Evolutionary conservation across 306 rosid genomes (phyloP), one percentile per base, ranked within the genome.

Genomic region (Vigna radiata): DNA sequence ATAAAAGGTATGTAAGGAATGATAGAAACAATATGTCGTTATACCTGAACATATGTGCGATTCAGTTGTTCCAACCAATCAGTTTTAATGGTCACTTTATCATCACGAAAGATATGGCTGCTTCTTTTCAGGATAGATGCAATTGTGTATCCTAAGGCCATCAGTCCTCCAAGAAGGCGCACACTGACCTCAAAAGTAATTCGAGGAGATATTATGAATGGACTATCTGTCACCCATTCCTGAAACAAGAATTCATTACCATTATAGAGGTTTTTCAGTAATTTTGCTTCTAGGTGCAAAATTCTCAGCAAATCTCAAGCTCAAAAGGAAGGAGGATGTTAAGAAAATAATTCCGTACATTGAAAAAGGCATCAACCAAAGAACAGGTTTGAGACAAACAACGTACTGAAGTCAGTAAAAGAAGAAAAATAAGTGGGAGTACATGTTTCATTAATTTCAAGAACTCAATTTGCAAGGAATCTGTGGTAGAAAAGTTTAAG

Each of bases 221-320:
- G 97, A 88, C 78, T 86, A 83, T 95, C 99, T 23, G 94, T 88
- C 80, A 95, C 99, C 99, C 99, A 95, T 86, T 95, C 99, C 99
- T 95, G 91, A 39, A 72, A 87, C 83, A 65, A 77, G 13, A 67
- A 71, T 74, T 63, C 19, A 66, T 41, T 66, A 33, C 23, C 60
- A 33, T 17, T 78, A 65, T 29, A 49, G 52, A 66, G 18, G 55
- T 56, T 44, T 25, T 63, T 59, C 61, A 31, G 39, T 72, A 56
- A 55, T 21, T 58, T 80, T 73, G 53, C 60, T 50, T 19, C 60
- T 77, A 56, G 50, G 36, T 49, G 75, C 77, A 76, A 29, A 58
- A n/a, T 41, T 47, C 36, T 49, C 55, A 10, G 74, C 3, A 54
- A 80, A 55, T 54, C 50, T 71, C 63, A 68, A 58, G 60, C 71